Evolutionary conservation across 2,329 filamentous ascomycete genomes (phyloP), one percentile per base, ranked within the genome.

Genomic region (Colletotrichum graminicola): DNA sequence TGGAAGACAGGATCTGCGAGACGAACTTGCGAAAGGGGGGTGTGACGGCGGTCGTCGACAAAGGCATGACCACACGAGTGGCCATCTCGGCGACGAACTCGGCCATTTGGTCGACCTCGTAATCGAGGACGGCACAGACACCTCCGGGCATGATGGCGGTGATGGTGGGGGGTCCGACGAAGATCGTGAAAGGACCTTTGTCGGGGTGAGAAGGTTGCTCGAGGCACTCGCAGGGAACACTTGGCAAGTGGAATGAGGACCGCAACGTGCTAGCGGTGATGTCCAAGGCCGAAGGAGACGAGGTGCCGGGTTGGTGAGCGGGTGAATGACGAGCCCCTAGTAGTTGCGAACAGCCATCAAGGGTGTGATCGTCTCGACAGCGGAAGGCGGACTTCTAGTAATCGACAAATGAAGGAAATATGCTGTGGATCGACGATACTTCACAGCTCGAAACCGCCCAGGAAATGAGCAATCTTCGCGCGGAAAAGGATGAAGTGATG

Each of bases 91-190:
- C 92, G 79, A 97, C 94, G 82, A 97, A 98, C 80, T 97, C 94
- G 74, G 94, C 92, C 95, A 97, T 98, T 81, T 93, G 87, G 80
- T 97, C 94, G 90, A 97, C 95, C 83, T 97, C 94, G 81, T 98
- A 98, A 86, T 97, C 95, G 82, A 98, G 90, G 84, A 97, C 93
- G 78, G 94, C 94, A 77, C 95, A 96, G 49, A 98, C 95, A 76
- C 95, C 95, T 77, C 95, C 94, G 75, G 88, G 85, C 88, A 90
- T 90, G 78, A 83, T 90, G 84, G 77, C 78, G 75, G 77, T 71
- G n/a, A 47, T 47, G n/a, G n/a, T 36, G 54, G 47, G 45, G 73
- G 62, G 71, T 75, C 81, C 80, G 81, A 83, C 80, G 73, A 82
- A 83, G 82, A 83, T 79, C 82, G 60, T n/a, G 69, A 36, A 43